phyloP scores from a whole-genome alignment of 768 basidiomycete genomes.

The Amanita fuliginea region DNA sequence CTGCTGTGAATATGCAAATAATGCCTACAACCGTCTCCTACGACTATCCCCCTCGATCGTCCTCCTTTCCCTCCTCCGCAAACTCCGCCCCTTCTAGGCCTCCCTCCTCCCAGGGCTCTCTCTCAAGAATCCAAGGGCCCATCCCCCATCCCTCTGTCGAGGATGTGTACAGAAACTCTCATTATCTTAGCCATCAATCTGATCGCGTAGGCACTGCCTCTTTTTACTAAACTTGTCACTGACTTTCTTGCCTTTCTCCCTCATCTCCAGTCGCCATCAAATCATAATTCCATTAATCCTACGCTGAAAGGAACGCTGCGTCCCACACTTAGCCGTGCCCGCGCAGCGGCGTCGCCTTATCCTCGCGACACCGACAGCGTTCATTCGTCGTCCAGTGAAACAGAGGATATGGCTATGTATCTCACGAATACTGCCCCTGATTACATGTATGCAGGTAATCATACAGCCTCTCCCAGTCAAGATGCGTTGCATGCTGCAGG shows the following conservation, averaged over 20 bases:
- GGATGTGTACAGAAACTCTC: conserved; percentile 61
- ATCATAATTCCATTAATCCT: conserved; percentile 63
- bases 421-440: conserved; percentile 44
- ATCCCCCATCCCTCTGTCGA: conserved; percentile 41
- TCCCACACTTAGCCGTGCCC: conserved; percentile 67
- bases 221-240: conserved; percentile 5
- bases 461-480: conserved; percentile 34
- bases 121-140: conserved; percentile 39
- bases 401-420: conserved; percentile 81
- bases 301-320: conserved; percentile 71
- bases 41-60: conserved; percentile 67
- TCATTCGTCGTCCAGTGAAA: conserved; percentile 80
- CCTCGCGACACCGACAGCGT: conserved; percentile 79
- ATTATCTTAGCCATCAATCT: conserved; percentile 39
- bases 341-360: conserved; percentile 75
- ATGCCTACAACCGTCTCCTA: conserved; percentile 57
- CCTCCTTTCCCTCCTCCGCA: conserved; percentile 66
- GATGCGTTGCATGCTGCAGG: conserved; percentile 57
- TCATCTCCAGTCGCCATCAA: conserved; percentile 56
- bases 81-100: conserved; percentile 66
- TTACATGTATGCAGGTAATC: conserved; percentile 54
- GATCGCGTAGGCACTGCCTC: conserved; percentile 29
- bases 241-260: conserved; percentile 6
- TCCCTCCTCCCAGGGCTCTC: conserved; percentile 62
- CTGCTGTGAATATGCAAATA: conserved; percentile 67